Evolutionary conservation across 2,329 filamentous ascomycete genomes (phyloP).

Genomic region (Juglanconis sp.): DNA sequence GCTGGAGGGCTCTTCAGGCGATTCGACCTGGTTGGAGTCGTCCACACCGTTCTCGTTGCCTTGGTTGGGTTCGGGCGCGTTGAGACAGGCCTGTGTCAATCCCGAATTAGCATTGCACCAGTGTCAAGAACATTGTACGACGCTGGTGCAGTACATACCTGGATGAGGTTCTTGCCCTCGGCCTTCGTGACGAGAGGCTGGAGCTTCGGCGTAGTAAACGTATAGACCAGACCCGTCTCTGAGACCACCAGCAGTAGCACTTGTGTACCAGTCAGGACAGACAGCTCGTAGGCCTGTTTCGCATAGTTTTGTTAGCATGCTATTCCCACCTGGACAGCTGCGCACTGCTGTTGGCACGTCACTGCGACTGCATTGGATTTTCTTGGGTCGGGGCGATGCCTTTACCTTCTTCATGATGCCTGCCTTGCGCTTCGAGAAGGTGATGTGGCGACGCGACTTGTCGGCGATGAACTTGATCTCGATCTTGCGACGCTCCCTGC

Average conservation of each 20-base stretch:
- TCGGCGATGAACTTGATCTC: conserved; percentile 99
- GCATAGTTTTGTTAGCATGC: conserved; percentile 14
- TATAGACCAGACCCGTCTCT: conserved; percentile 95
- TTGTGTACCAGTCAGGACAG: conserved; percentile 95
- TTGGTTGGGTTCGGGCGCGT: conserved; percentile 84
- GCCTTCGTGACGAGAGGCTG: conserved; percentile 97
- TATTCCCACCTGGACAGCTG: background rate
- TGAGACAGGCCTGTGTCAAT: conserved; percentile 75
- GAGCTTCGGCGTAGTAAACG: conserved; percentile 96
- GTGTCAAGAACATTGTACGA: conserved; percentile 4
- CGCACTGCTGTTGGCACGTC: background rate
- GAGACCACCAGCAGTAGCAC: conserved; percentile 94
- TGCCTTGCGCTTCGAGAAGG: conserved; percentile 98
- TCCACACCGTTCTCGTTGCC: conserved; percentile 81
- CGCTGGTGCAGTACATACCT: conserved; percentile 58
- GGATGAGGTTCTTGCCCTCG: conserved; percentile 98
- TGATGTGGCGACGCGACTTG: conserved; percentile 98
- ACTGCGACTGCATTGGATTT: background rate
- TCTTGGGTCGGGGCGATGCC: background rate
- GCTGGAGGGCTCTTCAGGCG: conserved; percentile 82
- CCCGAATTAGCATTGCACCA: conserved; percentile 28
- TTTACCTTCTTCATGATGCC: conserved; percentile 99
- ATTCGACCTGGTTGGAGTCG: conserved; percentile 74
- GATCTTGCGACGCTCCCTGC: conserved; percentile 97
- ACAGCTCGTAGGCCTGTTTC: conserved; percentile 82